Base-by-base conservation (phyloP, 768 basidiomycete genomes). In the Tulasnella sp. region DNA sequence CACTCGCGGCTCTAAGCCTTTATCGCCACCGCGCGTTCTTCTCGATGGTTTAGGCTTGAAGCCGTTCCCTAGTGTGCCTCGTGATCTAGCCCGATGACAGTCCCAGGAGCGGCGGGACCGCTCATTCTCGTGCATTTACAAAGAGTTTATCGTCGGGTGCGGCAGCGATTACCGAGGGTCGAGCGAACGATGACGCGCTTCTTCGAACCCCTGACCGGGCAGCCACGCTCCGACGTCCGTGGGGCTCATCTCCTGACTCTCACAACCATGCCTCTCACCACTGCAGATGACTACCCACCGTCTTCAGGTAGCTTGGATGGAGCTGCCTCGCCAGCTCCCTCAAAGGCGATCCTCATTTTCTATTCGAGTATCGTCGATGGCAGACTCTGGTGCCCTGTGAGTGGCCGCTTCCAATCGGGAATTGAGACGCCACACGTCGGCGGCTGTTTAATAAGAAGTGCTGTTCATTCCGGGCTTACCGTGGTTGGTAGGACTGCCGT, bases 331-430 rank as follows among this genome's bases (percentile, higher is more conserved):
- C 62, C 62, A 36, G 31, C 62, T 27, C 62, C 62, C 16, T 68
- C 62, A 34, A 42, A 74, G 44, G 42, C 73, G 39, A 40, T 77
- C 76, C 58, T 79, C 40, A 74, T 79, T 38, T 79, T 79, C 71
- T 79, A 79, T 39, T 79, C 78, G 36, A 79, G 71, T 44, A 44
- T 79, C 42, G 71, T 79, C 16, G 78, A 48, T 58, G 78, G 78
- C 39, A 40, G 52, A 39, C 78, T 79, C 19, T 79, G 78, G 78
- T 79, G 78, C n/a, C 78, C 78, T 6, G 78, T 79, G 34, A 31
- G 78, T 77, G 8, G 48, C 46, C 31, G 40, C 76, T 56, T 56
- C 76, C 24, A 31, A 58, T n/a, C 44, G 6, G 42, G 21, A 52
- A 48, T n/a, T 27, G 62, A 68, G 62, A 36, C 62, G 62, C 27